A percentile compares a stretch with the other conserved stretches of the same genome.
Evolutionary conservation across 129 eudicot genomes (phyloP).

Genomic region (Flaveria robusta): DNA sequence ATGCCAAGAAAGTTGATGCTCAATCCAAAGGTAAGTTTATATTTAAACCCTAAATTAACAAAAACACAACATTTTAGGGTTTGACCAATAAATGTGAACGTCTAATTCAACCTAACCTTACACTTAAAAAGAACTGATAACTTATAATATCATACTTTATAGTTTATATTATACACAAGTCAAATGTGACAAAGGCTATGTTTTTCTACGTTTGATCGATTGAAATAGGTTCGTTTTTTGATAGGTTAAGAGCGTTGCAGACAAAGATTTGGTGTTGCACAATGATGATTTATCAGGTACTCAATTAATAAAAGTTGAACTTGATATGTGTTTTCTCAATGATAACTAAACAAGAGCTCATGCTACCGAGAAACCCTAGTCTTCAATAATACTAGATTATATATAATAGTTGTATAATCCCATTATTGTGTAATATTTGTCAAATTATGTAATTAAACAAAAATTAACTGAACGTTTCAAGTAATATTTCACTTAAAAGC

Average conservation of each 20-base stretch:
- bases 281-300: constrained; percentile 24
- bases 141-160: too few relatives aligned
- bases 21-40: constrained; percentile 23
- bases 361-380: too few relatives aligned
- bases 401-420: background rate
- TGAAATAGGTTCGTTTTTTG: background rate
- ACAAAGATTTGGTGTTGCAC: constrained; percentile 11
- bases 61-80: background rate
- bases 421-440: background rate
- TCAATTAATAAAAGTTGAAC: background rate
- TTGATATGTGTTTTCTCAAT: background rate
- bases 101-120: too few relatives aligned
- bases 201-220: background rate
- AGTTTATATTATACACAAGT: too few relatives aligned
- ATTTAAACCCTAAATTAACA: background rate
- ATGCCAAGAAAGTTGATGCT: constrained; percentile 20
- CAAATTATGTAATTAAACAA: too few relatives aligned
- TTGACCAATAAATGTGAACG: background rate
- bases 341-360: too few relatives aligned
- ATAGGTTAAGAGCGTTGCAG: constrained; percentile 25
- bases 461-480: too few relatives aligned
- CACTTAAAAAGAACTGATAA: too few relatives aligned
- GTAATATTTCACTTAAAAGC: too few relatives aligned
- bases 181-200: background rate
- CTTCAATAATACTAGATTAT: background rate